Evolutionary conservation across 176 grass and related monocot species (phyloP).

Genomic region (Alopecurus myosuroides): DNA sequence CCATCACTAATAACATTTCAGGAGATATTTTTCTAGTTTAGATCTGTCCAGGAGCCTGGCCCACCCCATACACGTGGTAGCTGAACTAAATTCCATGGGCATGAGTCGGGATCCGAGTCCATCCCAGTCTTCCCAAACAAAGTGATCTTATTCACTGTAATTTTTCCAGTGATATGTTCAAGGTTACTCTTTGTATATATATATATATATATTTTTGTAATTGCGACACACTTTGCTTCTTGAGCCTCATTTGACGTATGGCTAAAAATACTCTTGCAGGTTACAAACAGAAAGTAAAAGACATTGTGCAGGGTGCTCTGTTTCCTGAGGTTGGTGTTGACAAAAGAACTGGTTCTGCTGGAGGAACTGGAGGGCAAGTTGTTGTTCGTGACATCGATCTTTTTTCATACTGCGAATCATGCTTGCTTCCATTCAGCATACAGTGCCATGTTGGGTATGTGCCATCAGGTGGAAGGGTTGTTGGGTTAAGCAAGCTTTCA

Average conservation of each 20-base stretch:
- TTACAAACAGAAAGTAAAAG: constrained; percentile 71
- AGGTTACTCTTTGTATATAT: neutral
- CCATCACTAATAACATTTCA: neutral
- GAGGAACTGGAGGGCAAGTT: constrained; percentile 71
- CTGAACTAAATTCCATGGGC: neutral
- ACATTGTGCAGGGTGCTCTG: constrained; percentile 84
- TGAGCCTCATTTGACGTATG: neutral
- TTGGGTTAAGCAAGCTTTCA: constrained; percentile 96
- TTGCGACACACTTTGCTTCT: neutral
- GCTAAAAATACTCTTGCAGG: constrained; percentile 41
- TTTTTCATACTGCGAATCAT: constrained; percentile 92
- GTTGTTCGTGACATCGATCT: constrained; percentile 79
- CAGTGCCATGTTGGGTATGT: constrained; percentile 91
- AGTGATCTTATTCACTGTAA: neutral
- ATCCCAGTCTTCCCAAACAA: neutral
- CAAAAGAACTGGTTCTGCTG: constrained; percentile 63
- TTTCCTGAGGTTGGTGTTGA: constrained; percentile 86
- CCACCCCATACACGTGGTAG: neutral
- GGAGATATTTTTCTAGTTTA: neutral
- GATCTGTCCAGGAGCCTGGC: neutral
- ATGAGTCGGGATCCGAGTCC: neutral
- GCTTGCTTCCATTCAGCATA: constrained; percentile 89
- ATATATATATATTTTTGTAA: neutral
- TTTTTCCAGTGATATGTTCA: constrained; percentile 1
- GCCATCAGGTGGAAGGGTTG: constrained; percentile 64